phyloP scores from a whole-genome alignment of 1,284 basidiomycete genomes.

The Fomitopsis betulina region DNA sequence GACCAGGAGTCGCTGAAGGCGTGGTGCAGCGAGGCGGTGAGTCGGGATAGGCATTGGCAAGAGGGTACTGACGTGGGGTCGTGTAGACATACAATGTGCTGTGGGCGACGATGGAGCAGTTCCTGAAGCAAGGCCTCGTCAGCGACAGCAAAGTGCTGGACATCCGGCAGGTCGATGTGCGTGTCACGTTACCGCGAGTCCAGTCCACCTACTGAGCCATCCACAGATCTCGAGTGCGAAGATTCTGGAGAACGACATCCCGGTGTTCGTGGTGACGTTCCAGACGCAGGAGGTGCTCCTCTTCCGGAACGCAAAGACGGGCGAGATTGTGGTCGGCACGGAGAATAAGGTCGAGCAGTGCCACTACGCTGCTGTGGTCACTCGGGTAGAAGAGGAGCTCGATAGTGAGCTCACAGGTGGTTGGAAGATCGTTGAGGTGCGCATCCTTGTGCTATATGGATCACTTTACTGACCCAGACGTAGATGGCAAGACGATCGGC shows the following conservation, averaged over 20 bases:
- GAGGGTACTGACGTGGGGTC: neutral
- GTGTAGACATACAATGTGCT: slow-evolving; percentile 92
- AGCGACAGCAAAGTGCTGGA: slow-evolving; percentile 91
- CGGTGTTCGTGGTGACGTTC: slow-evolving; percentile 93
- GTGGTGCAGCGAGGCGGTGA: slow-evolving; percentile 96
- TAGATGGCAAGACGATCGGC: slow-evolving; percentile 40
- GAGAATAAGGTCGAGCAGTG: slow-evolving; percentile 92
- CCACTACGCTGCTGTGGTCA: slow-evolving; percentile 90
- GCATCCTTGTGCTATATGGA: slow-evolving; percentile 19
- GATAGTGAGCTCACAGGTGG: slow-evolving; percentile 93
- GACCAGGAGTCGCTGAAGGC: slow-evolving; percentile 81
- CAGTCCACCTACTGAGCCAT: neutral
- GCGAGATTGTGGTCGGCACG: slow-evolving; percentile 82
- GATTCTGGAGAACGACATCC: slow-evolving; percentile 85
- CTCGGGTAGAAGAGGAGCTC: slow-evolving; percentile 81
- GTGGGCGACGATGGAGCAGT: slow-evolving; percentile 97
- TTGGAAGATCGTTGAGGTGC: slow-evolving; percentile 96
- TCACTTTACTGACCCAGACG: neutral
- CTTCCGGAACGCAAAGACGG: slow-evolving; percentile 87
- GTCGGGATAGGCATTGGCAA: slow-evolving; percentile 26
- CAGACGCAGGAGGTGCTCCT: slow-evolving; percentile 91
- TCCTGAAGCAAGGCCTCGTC: slow-evolving; percentile 84
- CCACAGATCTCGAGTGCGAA: slow-evolving; percentile 72
- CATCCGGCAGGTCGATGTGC: slow-evolving; percentile 90
- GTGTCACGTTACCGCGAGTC: slow-evolving; percentile 22